Evolutionary conservation across 2,329 filamentous ascomycete genomes (phyloP).

Genomic region (Neonectria sp.): DNA sequence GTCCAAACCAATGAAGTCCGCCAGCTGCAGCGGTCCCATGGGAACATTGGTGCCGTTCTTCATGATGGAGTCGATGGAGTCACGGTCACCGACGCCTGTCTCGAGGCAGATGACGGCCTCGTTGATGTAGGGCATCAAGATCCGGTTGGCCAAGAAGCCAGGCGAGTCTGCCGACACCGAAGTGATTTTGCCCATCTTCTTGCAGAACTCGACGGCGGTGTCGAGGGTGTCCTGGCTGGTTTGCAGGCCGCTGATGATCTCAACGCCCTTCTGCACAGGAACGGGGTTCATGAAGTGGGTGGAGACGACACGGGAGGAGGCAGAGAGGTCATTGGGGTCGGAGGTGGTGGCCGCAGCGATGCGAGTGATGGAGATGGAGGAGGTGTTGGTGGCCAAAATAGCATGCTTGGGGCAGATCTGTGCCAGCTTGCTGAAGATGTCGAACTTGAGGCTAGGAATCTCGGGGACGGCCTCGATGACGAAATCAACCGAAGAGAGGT

Average conservation of each 20-base stretch:
- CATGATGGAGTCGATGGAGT: conserved; percentile 98
- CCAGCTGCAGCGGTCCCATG: conserved; percentile 94
- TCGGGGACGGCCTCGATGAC: conserved; percentile 98
- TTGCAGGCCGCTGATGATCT: conserved; percentile 96
- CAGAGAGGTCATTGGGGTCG: conserved; percentile 84
- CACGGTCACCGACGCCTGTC: conserved; percentile 88
- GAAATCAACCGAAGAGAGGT: conserved; percentile 89
- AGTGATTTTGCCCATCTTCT: conserved; percentile 92
- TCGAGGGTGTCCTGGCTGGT: conserved; percentile 87
- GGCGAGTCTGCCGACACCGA: conserved; percentile 91
- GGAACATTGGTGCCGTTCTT: conserved; percentile 99
- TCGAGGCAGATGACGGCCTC: conserved; percentile 97
- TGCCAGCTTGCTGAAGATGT: conserved; percentile 88
- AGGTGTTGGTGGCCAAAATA: conserved; percentile 97
- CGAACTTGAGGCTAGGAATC: conserved; percentile 87
- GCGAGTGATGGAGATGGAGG: conserved; percentile 97
- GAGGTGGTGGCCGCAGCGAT: conserved; percentile 90
- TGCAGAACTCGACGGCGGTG: conserved; percentile 87
- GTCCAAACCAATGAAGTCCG: conserved; percentile 97
- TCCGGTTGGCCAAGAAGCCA: conserved; percentile 95
- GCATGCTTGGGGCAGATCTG: conserved; percentile 86
- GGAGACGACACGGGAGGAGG: conserved; percentile 89
- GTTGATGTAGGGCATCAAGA: conserved; percentile 99
- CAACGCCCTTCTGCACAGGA: conserved; percentile 95
- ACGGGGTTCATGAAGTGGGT: conserved; percentile 99